Base-by-base conservation (phyloP, 345 rosid species). In the Syzygium aromaticum region DNA sequence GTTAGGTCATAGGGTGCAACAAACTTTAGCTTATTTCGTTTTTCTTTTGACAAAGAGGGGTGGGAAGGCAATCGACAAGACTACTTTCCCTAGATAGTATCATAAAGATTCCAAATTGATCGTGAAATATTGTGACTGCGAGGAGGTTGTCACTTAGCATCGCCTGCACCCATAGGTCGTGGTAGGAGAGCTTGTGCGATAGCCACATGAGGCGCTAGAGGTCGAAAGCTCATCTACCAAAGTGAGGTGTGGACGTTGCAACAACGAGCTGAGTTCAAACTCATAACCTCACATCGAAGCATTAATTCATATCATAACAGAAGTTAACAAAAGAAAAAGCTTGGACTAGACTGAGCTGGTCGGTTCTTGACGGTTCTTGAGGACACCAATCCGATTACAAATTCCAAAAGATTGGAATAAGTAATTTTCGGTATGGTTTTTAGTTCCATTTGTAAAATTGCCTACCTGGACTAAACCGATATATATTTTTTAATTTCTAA, bases 291-390 rank as follows among this genome's bases (percentile, higher is more conserved):
- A 61, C 73, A 7, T n/a, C 19, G 6, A 0, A 5, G 17, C 38
- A 14, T 61, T 14, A 13, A 8, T 3, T 61, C 73, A 14, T 61
- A 1, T 19, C 73, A n/a, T 7, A 27, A 27, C 27, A 11, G 30
- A 12, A 16, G 3, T 3, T 7, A 59, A 7, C 28, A 59, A 27
- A 59, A 59, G 3, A 7, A 27, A 25, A 14, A 16, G 52, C 30
- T 0, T 0, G 1, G 11, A 59, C 0, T 0, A 7, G 64, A 59
- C 30, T 25, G 3, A 27, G 27, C 27, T 27, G 12, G 0, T 14
- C 5, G 11, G 64, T 59, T 59, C 2, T 59, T 3, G 64, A 7
- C 5, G 11, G 64, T 59, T 59, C 2, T 59, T 3, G 64, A 7
- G 11, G 30, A 7, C 11, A 11, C 28, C 1, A 11, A 2, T 56